Conservation (phyloP, 305 asterid genomes). For the Solanum hybrid region DNA sequence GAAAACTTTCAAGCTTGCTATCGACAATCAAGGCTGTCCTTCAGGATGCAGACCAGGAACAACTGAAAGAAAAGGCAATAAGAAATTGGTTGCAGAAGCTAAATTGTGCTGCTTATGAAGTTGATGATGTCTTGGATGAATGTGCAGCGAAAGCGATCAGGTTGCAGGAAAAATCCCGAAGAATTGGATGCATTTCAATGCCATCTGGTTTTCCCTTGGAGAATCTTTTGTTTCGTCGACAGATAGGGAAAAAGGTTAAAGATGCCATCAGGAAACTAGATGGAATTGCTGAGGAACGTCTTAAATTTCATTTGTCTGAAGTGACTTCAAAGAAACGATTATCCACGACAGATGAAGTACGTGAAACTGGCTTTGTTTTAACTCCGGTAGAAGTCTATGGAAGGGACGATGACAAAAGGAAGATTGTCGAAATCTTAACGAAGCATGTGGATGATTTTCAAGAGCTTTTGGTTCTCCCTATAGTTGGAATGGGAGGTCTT, state of each 20-base stretch:
- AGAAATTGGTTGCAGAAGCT: conserved; percentile 6
- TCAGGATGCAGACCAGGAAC: conserved; percentile 19
- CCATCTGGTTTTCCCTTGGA: not conserved
- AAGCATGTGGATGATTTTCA: not conserved
- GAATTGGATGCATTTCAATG: not conserved
- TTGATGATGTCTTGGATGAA: conserved; percentile 6
- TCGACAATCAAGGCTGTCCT: conserved; percentile 16
- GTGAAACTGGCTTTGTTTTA: conserved; percentile 19
- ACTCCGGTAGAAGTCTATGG: conserved; percentile 13
- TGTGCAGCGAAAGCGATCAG: not conserved
- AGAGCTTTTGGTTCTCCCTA: conserved; percentile 12
- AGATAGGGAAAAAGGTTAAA: not conserved
- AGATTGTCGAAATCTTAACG: not conserved
- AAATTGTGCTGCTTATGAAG: not conserved
- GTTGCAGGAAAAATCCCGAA: not conserved
- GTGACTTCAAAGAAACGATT: not conserved
- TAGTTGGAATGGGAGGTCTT: conserved; percentile 24
- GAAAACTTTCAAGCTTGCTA: conserved; percentile 9
- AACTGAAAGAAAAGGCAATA: not conserved
- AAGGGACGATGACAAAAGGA: conserved; percentile 15
- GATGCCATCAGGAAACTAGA: not conserved
- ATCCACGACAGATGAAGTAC: not conserved
- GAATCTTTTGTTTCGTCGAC: not conserved
- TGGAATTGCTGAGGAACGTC: not conserved
- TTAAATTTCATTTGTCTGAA: not conserved